Base-by-base conservation (phyloP, 371 early-diverging fungal species). In the Apophysomyces ossiformis region DNA sequence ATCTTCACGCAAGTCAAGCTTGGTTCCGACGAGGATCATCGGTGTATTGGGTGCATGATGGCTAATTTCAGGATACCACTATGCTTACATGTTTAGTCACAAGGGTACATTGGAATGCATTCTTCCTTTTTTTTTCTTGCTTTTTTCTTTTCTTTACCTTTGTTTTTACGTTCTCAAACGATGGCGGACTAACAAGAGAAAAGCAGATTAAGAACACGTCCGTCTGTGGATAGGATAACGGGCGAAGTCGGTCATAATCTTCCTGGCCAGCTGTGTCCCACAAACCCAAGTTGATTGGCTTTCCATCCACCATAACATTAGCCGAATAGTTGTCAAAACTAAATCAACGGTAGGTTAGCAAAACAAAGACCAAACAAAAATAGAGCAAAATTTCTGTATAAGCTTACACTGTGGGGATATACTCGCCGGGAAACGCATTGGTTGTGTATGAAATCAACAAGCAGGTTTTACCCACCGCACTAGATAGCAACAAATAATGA, bases 251-350 rank as follows among this genome's bases (percentile, higher is more conserved):
- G 73, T 98, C 97, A 75, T 98, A 96, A 92, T 99, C 98, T 85
- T 99, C 99, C 81, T 99, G 99, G 64, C 99, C 99, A 67, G 99
- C 99, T 41, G 96, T 96, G 79, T 97, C 96, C 96, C 96, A 97
- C 44, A 96, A 79, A 39, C 90, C 90, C 45, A 96, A 72, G 68
- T 90, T 90, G 71, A 92, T 89, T 43, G 89, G 92, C 67, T 91
- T 91, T 54, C 90, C 90, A 68, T 91, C 89, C 1, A 90, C 89
- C 87, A 90, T 91, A 21, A 93, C 89, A 65, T 91, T 89, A 37
- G 92, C 92, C 5, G 89, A 90, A 77, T 91, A 93, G 73, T 92
- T 92, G 74, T 93, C 93, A 75, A 95, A 93, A 15, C 70, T 76
- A 67, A 7, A 68, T 18, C 6, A 56, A 57, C 0, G 57, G 54